phyloP scores from a whole-genome alignment of 108 stramenopile genomes.

The Conticribra weissflogii region DNA sequence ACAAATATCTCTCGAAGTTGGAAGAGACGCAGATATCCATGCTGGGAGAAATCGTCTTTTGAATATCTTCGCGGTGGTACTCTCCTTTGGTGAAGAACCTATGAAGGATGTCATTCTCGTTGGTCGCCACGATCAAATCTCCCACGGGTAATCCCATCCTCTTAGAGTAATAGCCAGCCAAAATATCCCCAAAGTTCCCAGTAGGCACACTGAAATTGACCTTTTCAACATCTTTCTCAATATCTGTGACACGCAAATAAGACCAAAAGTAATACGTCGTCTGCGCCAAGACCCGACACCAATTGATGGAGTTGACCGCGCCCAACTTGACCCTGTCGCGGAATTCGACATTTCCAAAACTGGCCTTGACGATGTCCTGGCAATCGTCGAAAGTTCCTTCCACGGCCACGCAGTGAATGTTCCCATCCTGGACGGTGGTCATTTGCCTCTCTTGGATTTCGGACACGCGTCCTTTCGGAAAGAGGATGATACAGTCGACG shows the following conservation, averaged over 20 bases:
- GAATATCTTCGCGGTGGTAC: slow-evolving; percentile 89
- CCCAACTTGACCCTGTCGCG: slow-evolving; percentile 92
- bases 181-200: slow-evolving; percentile 98
- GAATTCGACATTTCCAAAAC: slow-evolving; percentile 90
- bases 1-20: slow-evolving; percentile 98
- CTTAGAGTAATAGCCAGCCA: slow-evolving; percentile 98
- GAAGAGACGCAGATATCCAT: slow-evolving; percentile 99
- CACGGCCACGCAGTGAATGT: slow-evolving; percentile 95
- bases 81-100: slow-evolving; percentile 95
- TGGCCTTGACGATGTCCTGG: slow-evolving; percentile 98
- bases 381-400: slow-evolving; percentile 98
- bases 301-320: slow-evolving; percentile 99
- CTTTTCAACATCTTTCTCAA: slow-evolving; percentile 48
- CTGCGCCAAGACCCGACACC: slow-evolving; percentile 98
- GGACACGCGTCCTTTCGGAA: slow-evolving; percentile 93
- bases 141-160: slow-evolving; percentile 97
- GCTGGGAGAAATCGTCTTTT: slow-evolving; percentile 89
- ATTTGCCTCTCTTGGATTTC: slow-evolving; percentile 98
- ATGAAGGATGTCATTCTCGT: slow-evolving; percentile 99
- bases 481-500: slow-evolving; percentile 97
- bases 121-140: slow-evolving; percentile 94
- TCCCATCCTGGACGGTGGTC: slow-evolving; percentile 95
- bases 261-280: slow-evolving; percentile 99
- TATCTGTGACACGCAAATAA: slow-evolving; percentile 90
- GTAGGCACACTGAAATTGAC: slow-evolving; percentile 96